Conservation (phyloP, 495 filamentous ascomycete genomes). For the Annulohypoxylon bovei region DNA sequence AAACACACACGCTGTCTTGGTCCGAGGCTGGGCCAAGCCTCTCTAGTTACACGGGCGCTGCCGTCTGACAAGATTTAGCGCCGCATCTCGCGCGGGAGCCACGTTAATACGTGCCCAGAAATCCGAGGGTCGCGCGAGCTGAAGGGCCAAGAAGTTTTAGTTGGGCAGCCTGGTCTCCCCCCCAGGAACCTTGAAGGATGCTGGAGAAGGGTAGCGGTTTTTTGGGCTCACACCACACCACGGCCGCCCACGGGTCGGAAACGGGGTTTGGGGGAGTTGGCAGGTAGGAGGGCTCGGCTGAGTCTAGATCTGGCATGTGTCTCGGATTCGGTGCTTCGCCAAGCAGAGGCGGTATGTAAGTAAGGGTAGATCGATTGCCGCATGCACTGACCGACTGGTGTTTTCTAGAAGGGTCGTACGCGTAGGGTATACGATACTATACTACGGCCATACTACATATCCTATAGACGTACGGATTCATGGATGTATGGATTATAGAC, state of each 20-base stretch:
- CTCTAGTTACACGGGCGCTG: neutral
- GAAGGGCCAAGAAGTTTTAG: neutral
- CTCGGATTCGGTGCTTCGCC: slow-evolving; percentile 3
- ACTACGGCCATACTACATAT: neutral
- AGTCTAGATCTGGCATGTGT: neutral
- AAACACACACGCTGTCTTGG: neutral
- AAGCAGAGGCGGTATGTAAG: neutral
- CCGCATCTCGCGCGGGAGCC: neutral
- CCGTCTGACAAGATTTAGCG: neutral
- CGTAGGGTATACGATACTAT: neutral
- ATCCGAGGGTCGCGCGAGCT: neutral
- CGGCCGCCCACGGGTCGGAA: slow-evolving; percentile 2
- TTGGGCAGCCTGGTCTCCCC: neutral
- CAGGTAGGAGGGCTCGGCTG: neutral
- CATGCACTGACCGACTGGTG: slow-evolving; percentile 24
- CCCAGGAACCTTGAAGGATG: no score
- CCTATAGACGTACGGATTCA: neutral
- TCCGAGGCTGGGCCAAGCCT: neutral
- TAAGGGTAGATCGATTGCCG: slow-evolving; percentile 31
- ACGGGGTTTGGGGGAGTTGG: neutral
- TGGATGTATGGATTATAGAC: no score
- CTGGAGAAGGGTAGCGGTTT: neutral
- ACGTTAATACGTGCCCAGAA: neutral
- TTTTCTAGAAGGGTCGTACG: neutral
- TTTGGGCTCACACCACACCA: neutral